phyloP scores from a whole-genome alignment of 352 stramenopile species.

The Phytophthora pisi region DNA sequence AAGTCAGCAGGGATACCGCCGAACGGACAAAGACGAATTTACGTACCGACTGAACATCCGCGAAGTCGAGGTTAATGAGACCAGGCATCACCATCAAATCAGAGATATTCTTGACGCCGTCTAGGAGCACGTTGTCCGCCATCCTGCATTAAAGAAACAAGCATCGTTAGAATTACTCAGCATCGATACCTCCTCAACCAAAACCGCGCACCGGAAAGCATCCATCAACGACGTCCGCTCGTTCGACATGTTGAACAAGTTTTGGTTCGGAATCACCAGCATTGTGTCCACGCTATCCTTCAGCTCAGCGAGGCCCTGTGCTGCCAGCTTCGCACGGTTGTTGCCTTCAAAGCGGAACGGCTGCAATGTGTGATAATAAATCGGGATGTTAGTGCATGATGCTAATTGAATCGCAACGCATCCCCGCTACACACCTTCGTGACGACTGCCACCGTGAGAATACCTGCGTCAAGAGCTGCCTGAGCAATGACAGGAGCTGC shows the following conservation, averaged over 20 bases:
- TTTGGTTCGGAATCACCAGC: constrained; percentile 90
- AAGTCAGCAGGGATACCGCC: background rate
- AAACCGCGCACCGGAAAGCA: constrained; percentile 66
- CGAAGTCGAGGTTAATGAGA: constrained; percentile 90
- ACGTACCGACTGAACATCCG: constrained; percentile 81
- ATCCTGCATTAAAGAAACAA: constrained; percentile 42
- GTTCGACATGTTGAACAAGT: constrained; percentile 90
- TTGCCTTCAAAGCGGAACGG: constrained; percentile 87
- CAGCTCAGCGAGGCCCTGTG: constrained; percentile 75
- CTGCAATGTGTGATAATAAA: constrained; percentile 22
- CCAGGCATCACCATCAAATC: constrained; percentile 90
- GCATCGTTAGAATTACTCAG: background rate
- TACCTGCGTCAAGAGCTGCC: constrained; percentile 79
- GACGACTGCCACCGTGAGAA: constrained; percentile 87
- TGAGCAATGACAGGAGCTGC: constrained; percentile 85
- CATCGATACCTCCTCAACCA: background rate
- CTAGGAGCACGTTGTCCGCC: constrained; percentile 85
- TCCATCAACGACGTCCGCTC: constrained; percentile 89
- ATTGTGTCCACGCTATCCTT: constrained; percentile 89
- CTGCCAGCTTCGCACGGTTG: constrained; percentile 81
- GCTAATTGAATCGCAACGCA: background rate
- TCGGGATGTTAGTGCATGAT: background rate
- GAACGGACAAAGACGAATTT: background rate
- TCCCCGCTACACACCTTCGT: constrained; percentile 59
- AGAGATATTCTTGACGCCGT: constrained; percentile 90